phyloP scores from a whole-genome alignment of 2,329 filamentous ascomycete species.

The Botrytis paeoniae region DNA sequence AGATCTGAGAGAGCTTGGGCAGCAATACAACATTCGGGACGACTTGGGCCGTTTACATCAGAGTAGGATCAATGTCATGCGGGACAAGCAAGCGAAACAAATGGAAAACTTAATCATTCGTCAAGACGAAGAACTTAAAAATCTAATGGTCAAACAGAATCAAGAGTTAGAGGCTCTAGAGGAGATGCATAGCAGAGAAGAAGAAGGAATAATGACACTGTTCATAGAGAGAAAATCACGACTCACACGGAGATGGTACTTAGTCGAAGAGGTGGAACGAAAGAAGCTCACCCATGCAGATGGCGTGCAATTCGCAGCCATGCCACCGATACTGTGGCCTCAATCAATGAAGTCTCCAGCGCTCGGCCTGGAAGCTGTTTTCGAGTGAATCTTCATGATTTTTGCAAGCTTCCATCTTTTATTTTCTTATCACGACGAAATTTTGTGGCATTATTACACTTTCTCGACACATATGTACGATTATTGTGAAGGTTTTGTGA shows the following conservation, averaged over 20 bases:
- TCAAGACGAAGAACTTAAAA: constrained; percentile 52
- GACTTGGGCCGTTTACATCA: constrained; percentile 58
- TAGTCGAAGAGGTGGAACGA: constrained; percentile 52
- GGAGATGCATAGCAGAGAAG: constrained; percentile 48
- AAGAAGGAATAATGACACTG: constrained; percentile 45
- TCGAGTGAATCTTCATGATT: constrained; percentile 22
- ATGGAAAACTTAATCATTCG: constrained; percentile 57
- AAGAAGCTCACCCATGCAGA: constrained; percentile 49
- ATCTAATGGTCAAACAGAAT: constrained; percentile 45
- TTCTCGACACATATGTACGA: constrained; percentile 2
- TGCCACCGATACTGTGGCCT: constrained; percentile 44
- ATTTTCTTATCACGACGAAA: not conserved
- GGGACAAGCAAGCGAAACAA: constrained; percentile 60
- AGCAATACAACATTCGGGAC: constrained; percentile 60
- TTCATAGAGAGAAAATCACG: constrained; percentile 47
- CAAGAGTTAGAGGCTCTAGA: constrained; percentile 50
- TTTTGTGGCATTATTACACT: not conserved
- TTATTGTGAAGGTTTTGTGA: not conserved
- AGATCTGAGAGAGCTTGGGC: constrained; percentile 56
- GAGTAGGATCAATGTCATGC: constrained; percentile 61
- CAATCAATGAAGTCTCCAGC: constrained; percentile 19
- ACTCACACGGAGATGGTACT: constrained; percentile 50
- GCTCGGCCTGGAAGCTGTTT: constrained; percentile 26
- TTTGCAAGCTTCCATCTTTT: not conserved
- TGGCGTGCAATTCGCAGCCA: constrained; percentile 44